Base-by-base conservation (phyloP, 345 rosid genomes). In the Erodium maritimum region DNA sequence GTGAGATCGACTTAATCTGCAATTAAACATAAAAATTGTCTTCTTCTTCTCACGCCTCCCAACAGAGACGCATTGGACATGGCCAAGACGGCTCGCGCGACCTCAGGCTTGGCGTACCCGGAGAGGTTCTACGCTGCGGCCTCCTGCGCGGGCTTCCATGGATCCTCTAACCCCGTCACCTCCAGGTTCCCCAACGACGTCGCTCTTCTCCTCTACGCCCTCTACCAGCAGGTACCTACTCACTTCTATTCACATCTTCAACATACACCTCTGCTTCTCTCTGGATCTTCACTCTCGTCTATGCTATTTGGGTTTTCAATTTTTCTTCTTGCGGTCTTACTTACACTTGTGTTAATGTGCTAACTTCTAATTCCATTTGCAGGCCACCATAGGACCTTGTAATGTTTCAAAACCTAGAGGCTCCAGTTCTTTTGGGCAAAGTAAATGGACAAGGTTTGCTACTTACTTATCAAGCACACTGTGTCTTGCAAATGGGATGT, bases 121-220 rank as follows among this genome's bases (percentile, higher is more conserved):
- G 96, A 90, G 69, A 82, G 97, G 33, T 94, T 94, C 79, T 94
- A 80, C 62, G 90, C 96, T 5, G 99, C 99, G 19, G 88, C 96
- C 33, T 60, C 95, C 13, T 91, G 63, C 65, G 93, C 82, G 60
- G 98, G 98, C 45, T 77, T 91, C 72, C 89, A 83, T 25, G 95
- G 96, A 88, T 88, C 96, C 74, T 80, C 79, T 5, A 67, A 69
- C 69, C 67, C 95, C 33, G 68, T 91, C 69, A 60, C 80, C 75
- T 81, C 94, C 60, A 91, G 77, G 80, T 91, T 80, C 80, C 67
- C 87, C 10, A 84, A 65, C 67, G 98, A 89, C 69, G 67, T 82
- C 60, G 95, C 96, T 61, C 69, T 91, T 61, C 82, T 91, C 58
- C 93, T 91, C 67, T 91, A 91, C 67, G 98, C 86, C 54, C 59